These are phyloP conservation scores for Mucuna pruriens DNA, from an alignment of 306 rosid species.

Conservation along the genomic window DNA sequence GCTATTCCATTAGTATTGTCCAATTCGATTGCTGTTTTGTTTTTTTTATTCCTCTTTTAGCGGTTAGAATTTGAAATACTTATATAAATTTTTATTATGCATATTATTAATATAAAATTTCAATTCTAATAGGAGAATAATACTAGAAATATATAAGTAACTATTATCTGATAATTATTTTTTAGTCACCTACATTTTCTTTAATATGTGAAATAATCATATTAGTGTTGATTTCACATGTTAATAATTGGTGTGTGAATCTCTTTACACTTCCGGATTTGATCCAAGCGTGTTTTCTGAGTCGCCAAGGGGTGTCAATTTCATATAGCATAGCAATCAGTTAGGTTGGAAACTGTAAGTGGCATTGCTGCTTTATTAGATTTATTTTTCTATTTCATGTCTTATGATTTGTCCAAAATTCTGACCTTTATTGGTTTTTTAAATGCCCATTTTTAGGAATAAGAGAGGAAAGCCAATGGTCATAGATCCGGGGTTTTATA, in stretches of 20 bases:
- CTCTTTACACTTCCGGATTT: constrained; percentile 59
- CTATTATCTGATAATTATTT: too few relatives aligned
- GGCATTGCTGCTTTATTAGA: neutral
- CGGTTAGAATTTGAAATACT: too few relatives aligned
- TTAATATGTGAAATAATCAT: neutral
- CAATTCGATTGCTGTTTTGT: neutral
- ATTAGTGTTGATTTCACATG: neutral
- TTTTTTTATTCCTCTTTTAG: neutral
- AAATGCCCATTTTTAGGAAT: constrained; percentile 54
- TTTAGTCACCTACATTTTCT: neutral
- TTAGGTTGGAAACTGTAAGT: constrained; percentile 90
- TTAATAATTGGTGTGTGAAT: constrained; percentile 13
- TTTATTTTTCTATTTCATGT: constrained; percentile 14
- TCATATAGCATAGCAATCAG: constrained; percentile 80
- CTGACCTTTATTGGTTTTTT: neutral
- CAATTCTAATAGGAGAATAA: too few relatives aligned
- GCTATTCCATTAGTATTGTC: neutral
- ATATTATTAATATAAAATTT: too few relatives aligned
- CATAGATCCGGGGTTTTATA: constrained; percentile 86
- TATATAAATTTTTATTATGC: too few relatives aligned
- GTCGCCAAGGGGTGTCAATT: constrained; percentile 77
- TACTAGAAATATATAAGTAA: too few relatives aligned
- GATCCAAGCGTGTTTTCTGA: constrained; percentile 77
- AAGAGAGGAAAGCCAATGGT: constrained; percentile 88
- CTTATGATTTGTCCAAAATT: neutral